Base-by-base conservation (phyloP, 1,284 basidiomycete species). In the Exobasidium cylindrosporum region DNA sequence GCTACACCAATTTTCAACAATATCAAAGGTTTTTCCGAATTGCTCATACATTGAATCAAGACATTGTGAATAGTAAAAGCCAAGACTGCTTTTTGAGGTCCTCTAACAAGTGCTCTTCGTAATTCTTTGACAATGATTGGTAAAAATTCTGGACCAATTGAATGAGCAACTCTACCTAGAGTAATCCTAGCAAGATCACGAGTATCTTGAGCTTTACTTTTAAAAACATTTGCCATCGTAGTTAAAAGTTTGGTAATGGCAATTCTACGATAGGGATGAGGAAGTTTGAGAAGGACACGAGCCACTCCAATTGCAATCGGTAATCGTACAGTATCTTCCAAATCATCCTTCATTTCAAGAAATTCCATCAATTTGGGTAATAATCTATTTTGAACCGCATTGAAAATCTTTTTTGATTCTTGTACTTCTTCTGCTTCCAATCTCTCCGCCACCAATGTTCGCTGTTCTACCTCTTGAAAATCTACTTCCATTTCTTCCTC, bases 181-280 rank as follows among this genome's bases (percentile, higher is more conserved):
- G 92, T 90, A 60, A 92, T 90, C 13, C 92, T 86, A 1, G 89
- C 86, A 43, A 95, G 84, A 74, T 97, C 93, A 61, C 96, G 85
- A 0, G 92, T 94, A 71, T 97, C 93, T 78, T 96, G 93, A 24
- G 93, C 92, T 76, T 88, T 91, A 81, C 91, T 93, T 11, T 92
- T 88, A 60, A 98, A 84, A 49, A 92, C 88, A 74, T 96, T 92
- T 60, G 88, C 87, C 52, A 97, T 84, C 14, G 89, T 87, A 1
- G 90, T 95, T 66, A 98, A 81, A 5, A 97, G 83, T 46, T 89
- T 87, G 0, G 86, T 83, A 45, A 95, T 86, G 72, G 97, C 92
- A 11, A 57, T 57, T 57, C 64, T 49, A 23, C 67, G 66, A 0
- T 83, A 82, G 1, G 83, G 81, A n/a, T 82, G 81, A 0, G 96